These are phyloP conservation scores for Apiospora marii DNA, from an alignment of 2,329 filamentous ascomycete species.

Conservation along the genomic window DNA sequence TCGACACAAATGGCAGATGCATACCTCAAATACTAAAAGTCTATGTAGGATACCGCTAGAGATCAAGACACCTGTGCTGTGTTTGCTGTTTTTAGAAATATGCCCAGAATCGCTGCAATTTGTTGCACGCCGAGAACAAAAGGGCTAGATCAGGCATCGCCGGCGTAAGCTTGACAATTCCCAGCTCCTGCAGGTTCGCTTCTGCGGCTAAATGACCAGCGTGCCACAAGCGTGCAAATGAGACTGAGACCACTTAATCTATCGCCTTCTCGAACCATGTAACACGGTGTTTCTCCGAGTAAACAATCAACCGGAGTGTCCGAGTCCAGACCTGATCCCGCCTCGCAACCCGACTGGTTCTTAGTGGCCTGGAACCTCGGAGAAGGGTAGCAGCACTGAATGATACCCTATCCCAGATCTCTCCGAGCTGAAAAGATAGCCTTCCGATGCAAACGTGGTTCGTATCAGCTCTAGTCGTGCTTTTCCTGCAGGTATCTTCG, in stretches of 20 bases:
- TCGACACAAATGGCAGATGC: not conserved
- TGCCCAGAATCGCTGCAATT: no score
- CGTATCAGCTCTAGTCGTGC: not conserved
- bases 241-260: constrained; percentile 19
- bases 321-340: not conserved
- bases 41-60: no score
- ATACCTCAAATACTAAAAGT: not conserved
- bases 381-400: not conserved
- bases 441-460: not conserved
- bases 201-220: not conserved
- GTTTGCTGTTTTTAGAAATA: not conserved
- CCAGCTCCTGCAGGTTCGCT: constrained; percentile 7
- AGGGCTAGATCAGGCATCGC: constrained; percentile 29
- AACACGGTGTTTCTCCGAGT: not conserved
- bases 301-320: not conserved
- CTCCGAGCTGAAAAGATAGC: not conserved
- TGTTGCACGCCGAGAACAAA: constrained; percentile 26
- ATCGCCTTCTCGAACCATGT: not conserved
- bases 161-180: constrained; percentile 28
- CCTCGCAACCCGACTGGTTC: not conserved
- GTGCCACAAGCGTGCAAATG: not conserved
- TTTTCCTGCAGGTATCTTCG: not conserved
- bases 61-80: not conserved
- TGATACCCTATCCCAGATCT: not conserved
- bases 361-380: not conserved